Base-by-base conservation (phyloP, 2,329 filamentous ascomycete species). In the Westerdykella aurantiaca region DNA sequence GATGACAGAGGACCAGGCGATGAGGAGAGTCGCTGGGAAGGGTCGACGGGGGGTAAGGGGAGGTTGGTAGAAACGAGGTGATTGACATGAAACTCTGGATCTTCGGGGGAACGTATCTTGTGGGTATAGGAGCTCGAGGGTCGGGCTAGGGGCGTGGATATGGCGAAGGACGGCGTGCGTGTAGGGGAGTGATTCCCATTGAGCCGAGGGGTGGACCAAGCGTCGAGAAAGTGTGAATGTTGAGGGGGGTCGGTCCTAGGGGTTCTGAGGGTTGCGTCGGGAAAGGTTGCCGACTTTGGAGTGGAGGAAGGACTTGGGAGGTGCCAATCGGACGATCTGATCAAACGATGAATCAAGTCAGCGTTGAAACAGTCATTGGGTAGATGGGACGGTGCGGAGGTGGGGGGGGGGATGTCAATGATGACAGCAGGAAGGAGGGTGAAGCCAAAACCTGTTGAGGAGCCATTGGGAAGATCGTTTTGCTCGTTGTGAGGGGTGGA, bases 11-110 rank as follows among this genome's bases (percentile, higher is more conserved):
- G 68, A 29, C 66, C 72, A 29, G 80, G 76, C 41, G 82, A 82
- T 13, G 81, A 83, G 12, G 72, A 72, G 35, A 84, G 64, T 53
- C 76, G 74, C 57, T 72, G 72, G 49, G 79, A 75, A 29, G 77
- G 76, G 53, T 82, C 77, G 57, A 83, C 79, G 25, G 80, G 76
- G 46, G 80, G 78, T 44, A 83, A 65, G 43, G 74, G 70, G 42
- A 79, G 64, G 56, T 69, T 76, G 54, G 74, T 73, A 35, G 76
- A 69, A 35, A 77, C 77, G 55, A 79, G 76, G 60, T 83, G 77
- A 53, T 80, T 81, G 55, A 74, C 77, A 79, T 85, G 80, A 60
- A 81, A 74, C 60, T 64, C 57, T 29, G 67, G 67, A 39, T 70
- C 67, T 46, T 69, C 60, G 14, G 66, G 66, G 6, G 56, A 67